Conservation (phyloP, 2,329 filamentous ascomycete species). For the Colletotrichum somersetense region DNA sequence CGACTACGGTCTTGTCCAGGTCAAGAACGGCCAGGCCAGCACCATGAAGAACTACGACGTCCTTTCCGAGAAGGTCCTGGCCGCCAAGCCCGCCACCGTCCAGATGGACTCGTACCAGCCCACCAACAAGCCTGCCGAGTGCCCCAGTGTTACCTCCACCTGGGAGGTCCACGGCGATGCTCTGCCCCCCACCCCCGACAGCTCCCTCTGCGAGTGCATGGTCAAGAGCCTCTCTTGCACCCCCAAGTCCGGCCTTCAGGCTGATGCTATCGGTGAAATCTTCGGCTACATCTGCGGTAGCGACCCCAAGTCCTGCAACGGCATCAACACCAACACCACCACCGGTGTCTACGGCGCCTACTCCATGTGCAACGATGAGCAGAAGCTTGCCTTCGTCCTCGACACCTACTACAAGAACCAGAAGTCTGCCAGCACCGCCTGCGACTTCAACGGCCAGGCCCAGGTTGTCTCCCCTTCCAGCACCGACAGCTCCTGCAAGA, state of each 20-base stretch:
- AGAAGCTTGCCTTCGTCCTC: slow-evolving; percentile 81
- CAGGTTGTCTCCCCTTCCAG: slow-evolving; percentile 62
- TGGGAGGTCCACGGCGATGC: slow-evolving; percentile 77
- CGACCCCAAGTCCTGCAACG: slow-evolving; percentile 69
- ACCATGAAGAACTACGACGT: slow-evolving; percentile 81
- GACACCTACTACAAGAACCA: slow-evolving; percentile 78
- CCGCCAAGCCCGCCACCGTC: slow-evolving; percentile 75
- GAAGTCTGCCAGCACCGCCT: slow-evolving; percentile 68
- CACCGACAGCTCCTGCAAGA: slow-evolving; percentile 66
- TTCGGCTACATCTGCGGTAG: slow-evolving; percentile 81
- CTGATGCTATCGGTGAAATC: slow-evolving; percentile 72
- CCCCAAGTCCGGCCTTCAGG: slow-evolving; percentile 68
- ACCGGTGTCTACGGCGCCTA: slow-evolving; percentile 81
- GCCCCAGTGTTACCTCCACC: slow-evolving; percentile 73
- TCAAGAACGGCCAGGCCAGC: slow-evolving; percentile 68
- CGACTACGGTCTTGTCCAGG: slow-evolving; percentile 83
- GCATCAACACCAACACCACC: slow-evolving; percentile 76
- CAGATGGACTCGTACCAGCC: slow-evolving; percentile 77
- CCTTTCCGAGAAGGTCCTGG: slow-evolving; percentile 77
- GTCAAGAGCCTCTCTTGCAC: slow-evolving; percentile 78
- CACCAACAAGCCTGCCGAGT: slow-evolving; percentile 77
- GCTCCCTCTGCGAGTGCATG: slow-evolving; percentile 89
- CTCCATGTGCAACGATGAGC: slow-evolving; percentile 78
- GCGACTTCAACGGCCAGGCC: slow-evolving; percentile 78
- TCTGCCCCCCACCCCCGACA: slow-evolving; percentile 87